Base-by-base conservation (phyloP, 495 filamentous ascomycete species). In the Evansstolkia leycettana region DNA sequence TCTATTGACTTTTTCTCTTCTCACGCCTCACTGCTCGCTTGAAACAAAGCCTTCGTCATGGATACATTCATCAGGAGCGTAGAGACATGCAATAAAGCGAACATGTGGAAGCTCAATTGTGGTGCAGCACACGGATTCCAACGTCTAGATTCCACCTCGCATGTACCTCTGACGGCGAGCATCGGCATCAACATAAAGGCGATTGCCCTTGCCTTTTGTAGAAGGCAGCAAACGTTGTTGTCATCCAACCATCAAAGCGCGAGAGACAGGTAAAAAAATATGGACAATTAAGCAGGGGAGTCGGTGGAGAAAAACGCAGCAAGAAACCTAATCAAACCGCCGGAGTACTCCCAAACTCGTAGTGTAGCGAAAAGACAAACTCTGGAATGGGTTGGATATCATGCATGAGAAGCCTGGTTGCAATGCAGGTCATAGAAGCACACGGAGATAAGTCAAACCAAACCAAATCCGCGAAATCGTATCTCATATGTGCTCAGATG, bases 401-500 rank as follows among this genome's bases (percentile, higher is more conserved):
- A 49, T 35, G 20, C 20, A 9, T 23, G 20, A 23, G 20, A 40
- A 38, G 32, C 38, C 11, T 29, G 28, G 31, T 42, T 42, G 35
- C 37, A 47, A 50, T 34, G 48, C 39, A 55, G 44, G 41, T 47
- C 20, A 9, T 49, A 42, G 46, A 37, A 38, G 38, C 36, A 33
- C 10, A 29, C 4, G 13, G 13, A 40, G 36, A 40, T 39, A 46
- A 42, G 33, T 45, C 25, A 17, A 34, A 20, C 20, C 20, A 32
- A 56, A 47, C 41, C 48, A 41, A 42, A 48, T 41, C 35, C 41
- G 51, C 43, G 41, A 55, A 57, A 47, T 54, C 53, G 38, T 38
- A 24, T 50, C 48, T 46, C 47, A 57, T 56, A 60, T 60, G 56
- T 55, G 56, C 47, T 48, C 47, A 23, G 20, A 23, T 4, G 9